These are phyloP conservation scores for Strobilomyces confusus DNA, from an alignment of 768 basidiomycete species.

Conservation along the genomic window DNA sequence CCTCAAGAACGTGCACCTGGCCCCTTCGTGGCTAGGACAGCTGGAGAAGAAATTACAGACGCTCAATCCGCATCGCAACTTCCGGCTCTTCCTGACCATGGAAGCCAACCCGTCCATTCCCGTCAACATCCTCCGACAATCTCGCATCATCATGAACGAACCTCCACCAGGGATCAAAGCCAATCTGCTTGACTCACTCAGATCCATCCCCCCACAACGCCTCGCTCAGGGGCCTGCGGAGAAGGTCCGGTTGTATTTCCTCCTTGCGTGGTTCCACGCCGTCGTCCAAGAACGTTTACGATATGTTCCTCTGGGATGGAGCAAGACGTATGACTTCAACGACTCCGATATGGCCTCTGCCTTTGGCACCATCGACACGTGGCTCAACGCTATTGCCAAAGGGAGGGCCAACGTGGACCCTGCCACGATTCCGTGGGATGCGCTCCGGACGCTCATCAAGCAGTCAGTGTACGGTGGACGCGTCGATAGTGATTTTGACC, in stretches of 20 bases:
- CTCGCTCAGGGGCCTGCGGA: slow-evolving; percentile 86
- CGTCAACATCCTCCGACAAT: slow-evolving; percentile 94
- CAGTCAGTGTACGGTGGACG: slow-evolving; percentile 95
- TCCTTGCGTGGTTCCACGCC: slow-evolving; percentile 99
- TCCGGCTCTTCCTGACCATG: slow-evolving; percentile 98
- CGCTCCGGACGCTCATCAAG: slow-evolving; percentile 88
- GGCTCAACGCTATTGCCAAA: slow-evolving; percentile 77
- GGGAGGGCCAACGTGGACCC: slow-evolving; percentile 93
- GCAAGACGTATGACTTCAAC: slow-evolving; percentile 96
- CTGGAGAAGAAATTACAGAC: slow-evolving; percentile 96
- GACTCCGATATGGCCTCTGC: slow-evolving; percentile 97
- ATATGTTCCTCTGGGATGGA: slow-evolving; percentile 96
- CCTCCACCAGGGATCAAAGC: slow-evolving; percentile 97
- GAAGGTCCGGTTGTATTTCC: slow-evolving; percentile 90
- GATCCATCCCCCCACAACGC: slow-evolving; percentile 64
- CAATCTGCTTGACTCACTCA: slow-evolving; percentile 87
- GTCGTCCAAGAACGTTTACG: slow-evolving; percentile 95
- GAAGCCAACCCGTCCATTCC: slow-evolving; percentile 94
- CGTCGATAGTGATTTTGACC: slow-evolving; percentile 94
- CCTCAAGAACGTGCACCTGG: slow-evolving; percentile 95
- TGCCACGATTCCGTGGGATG: slow-evolving; percentile 89
- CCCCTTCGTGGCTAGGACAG: slow-evolving; percentile 92
- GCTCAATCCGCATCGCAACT: slow-evolving; percentile 80
- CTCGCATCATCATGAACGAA: slow-evolving; percentile 97
- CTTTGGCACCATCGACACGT: slow-evolving; percentile 86